These are phyloP conservation scores for Pseudopyrenochaeta lycopersici DNA, from an alignment of 2,329 filamentous ascomycete species.

Conservation along the genomic window DNA sequence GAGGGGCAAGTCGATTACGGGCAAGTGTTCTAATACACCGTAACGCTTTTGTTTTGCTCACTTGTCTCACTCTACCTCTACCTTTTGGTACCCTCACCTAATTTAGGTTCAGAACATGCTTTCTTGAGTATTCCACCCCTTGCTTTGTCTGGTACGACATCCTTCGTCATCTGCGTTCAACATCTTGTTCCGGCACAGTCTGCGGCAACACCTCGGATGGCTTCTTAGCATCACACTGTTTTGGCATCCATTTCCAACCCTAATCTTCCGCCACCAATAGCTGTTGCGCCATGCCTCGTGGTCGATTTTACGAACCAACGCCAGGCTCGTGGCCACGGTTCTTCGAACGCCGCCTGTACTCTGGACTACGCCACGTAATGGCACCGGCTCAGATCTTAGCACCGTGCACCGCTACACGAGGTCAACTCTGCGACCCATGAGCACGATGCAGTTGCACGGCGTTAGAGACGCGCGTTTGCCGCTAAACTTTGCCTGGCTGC, in stretches of 20 bases:
- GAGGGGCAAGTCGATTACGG: conserved; percentile 5
- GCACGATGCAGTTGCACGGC: conserved; percentile 19
- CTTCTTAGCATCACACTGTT: conserved; percentile 7
- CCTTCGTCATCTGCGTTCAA: neutral
- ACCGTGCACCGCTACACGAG: conserved; percentile 14
- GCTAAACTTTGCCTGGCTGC: conserved; percentile 6
- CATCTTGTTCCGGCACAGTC: conserved; percentile 6
- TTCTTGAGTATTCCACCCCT: conserved; percentile 2
- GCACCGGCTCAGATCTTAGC: conserved; percentile 20
- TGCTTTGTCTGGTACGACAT: conserved; percentile 17
- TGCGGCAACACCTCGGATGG: conserved; percentile 5
- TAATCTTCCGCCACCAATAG: neutral
- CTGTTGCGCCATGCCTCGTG: conserved; percentile 20
- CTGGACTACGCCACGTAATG: conserved; percentile 17
- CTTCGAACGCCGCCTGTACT: conserved; percentile 11
- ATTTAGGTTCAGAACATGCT: conserved; percentile 8
- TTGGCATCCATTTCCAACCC: neutral
- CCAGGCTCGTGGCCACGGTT: conserved; percentile 14
- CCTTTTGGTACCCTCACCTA: neutral
- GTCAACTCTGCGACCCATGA: conserved; percentile 15
- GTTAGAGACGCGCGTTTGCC: conserved; percentile 7
- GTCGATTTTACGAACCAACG: conserved; percentile 11
- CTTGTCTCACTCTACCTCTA: conserved; percentile 5
- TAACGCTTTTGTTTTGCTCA: conserved; percentile 16
- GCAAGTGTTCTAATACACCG: conserved; percentile 12